Percentiles rank a stretch among this genome's conserved stretches.
These are phyloP conservation scores for Pseudopyrenochaeta lycopersici DNA, from an alignment of 2,329 filamentous ascomycete genomes.

Conservation along the genomic window DNA sequence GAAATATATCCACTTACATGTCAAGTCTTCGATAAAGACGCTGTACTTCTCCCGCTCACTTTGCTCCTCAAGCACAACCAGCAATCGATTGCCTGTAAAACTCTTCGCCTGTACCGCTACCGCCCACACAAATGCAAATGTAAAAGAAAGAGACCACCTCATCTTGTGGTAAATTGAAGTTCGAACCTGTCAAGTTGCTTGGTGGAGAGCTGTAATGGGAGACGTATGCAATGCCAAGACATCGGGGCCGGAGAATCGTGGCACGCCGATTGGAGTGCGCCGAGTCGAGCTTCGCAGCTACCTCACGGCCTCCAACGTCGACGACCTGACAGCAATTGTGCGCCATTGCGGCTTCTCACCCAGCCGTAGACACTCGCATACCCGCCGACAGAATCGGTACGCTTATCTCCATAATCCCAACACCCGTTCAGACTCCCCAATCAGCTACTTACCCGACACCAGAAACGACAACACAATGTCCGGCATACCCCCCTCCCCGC, in stretches of 20 bases:
- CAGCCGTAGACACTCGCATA: not conserved
- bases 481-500: slow-evolving; percentile 51
- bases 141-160: slow-evolving; percentile 76
- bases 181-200: slow-evolving; percentile 21
- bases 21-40: slow-evolving; percentile 78
- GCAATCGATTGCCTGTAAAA: slow-evolving; percentile 78
- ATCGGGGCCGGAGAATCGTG: slow-evolving; percentile 34
- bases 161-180: slow-evolving; percentile 63
- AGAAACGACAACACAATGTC: slow-evolving; percentile 63
- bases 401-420: not conserved
- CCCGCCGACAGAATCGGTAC: not conserved
- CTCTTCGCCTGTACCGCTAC: slow-evolving; percentile 79
- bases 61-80: slow-evolving; percentile 86
- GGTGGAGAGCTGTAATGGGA: slow-evolving; percentile 32
- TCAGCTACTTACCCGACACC: slow-evolving; percentile 2
- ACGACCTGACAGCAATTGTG: slow-evolving; percentile 4
- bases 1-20: slow-evolving; percentile 61
- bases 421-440: not conserved
- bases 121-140: slow-evolving; percentile 70
- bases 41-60: slow-evolving; percentile 84
- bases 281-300: slow-evolving; percentile 3
- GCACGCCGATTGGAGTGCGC: slow-evolving; percentile 26
- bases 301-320: slow-evolving; percentile 12
- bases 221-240: slow-evolving; percentile 52
- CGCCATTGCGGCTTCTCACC: not conserved